A percentile compares a stretch with the other conserved stretches of the same genome.
phyloP scores from a whole-genome alignment of 169 alveolate species.

The Plasmodium adleri region DNA sequence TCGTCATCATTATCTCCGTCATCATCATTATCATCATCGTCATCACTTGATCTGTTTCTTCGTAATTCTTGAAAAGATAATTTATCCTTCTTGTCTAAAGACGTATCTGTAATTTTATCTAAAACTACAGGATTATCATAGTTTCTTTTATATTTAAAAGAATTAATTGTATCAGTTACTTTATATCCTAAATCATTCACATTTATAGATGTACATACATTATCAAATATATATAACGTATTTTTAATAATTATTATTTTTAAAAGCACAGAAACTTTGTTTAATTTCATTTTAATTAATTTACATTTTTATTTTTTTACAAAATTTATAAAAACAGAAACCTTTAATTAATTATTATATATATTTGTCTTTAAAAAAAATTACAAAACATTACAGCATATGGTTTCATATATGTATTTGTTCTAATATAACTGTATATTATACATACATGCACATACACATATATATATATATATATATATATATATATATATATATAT shows the following conservation, averaged over 20 bases:
- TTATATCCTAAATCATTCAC: conserved; percentile 1
- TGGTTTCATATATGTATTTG: too few species aligned
- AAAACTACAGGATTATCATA: conserved; percentile 6
- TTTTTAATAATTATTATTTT: conserved; percentile 51
- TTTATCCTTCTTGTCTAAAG: conserved; percentile 19
- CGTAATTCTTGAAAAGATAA: conserved; percentile 25
- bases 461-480: too few species aligned
- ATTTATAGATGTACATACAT: conserved; percentile 17
- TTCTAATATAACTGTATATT: too few species aligned
- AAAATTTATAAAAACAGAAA: neutral
- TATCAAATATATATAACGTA: conserved; percentile 17
- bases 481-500: too few species aligned
- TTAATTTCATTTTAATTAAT: conserved; percentile 55
- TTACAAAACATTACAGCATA: too few species aligned
- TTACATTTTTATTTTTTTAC: neutral
- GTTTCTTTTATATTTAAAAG: neutral
- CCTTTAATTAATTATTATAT: too few species aligned
- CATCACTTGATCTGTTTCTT: conserved; percentile 10
- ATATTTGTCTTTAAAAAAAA: too few species aligned
- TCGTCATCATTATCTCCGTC: conserved; percentile 5
- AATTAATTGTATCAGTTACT: conserved; percentile 9
- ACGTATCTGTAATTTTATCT: neutral
- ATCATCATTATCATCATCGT: conserved; percentile 28
- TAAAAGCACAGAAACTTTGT: conserved; percentile 6
- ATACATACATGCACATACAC: too few species aligned